These are phyloP conservation scores for Cryphonectria nitschkei DNA, from an alignment of 2,329 filamentous ascomycete species.

Conservation along the genomic window DNA sequence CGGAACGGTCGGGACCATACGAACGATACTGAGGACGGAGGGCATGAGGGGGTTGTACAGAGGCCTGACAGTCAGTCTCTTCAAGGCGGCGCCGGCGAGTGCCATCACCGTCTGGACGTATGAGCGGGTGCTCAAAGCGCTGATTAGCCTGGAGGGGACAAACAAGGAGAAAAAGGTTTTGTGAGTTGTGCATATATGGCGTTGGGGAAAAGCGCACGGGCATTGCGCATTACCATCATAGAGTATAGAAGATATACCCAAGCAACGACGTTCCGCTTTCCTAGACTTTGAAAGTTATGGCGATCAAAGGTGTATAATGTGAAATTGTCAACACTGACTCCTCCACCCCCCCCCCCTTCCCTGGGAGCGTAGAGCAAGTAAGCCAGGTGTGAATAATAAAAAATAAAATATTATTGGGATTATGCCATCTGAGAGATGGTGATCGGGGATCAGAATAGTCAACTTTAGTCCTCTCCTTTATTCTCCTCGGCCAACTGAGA, in stretches of 20 bases:
- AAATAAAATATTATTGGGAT: too few species aligned
- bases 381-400: too few species aligned
- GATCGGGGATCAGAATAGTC: neutral
- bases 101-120: conserved; percentile 96
- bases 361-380: too few species aligned
- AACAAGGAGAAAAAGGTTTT: conserved; percentile 23
- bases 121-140: conserved; percentile 69
- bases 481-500: conserved; percentile 28
- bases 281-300: too few species aligned
- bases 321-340: too few species aligned
- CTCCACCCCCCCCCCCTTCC: too few species aligned
- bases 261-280: too few species aligned
- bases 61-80: conserved; percentile 82
- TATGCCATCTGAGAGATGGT: neutral
- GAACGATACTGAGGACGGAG: conserved; percentile 70
- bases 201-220: neutral
- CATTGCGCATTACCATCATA: neutral
- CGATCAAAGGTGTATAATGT: too few species aligned
- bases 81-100: conserved; percentile 93
- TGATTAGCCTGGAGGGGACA: conserved; percentile 48
- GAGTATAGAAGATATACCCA: neutral
- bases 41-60: conserved; percentile 83
- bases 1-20: conserved; percentile 68
- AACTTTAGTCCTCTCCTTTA: neutral
- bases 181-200: conserved; percentile 9